Evolutionary conservation across 2,329 filamentous ascomycete genomes (phyloP), one percentile per base, ranked within the genome.

Genomic region (Talaromyces funiculosus): DNA sequence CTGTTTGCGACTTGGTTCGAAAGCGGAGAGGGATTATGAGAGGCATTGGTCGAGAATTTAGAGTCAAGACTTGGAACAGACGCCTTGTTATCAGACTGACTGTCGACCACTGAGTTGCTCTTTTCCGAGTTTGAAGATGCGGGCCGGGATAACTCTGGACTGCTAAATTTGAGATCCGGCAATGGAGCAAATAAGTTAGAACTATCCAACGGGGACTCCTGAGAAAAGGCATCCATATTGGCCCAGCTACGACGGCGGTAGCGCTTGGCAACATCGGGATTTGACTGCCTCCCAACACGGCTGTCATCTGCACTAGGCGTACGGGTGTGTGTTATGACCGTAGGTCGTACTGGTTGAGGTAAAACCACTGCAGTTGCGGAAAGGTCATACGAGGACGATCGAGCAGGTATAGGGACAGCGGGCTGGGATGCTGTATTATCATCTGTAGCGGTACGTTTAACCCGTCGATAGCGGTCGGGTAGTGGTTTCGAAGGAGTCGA

Each of bases 231-330:
- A 65, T 83, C 80, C 62, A 88, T 77, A 60, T 85, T 88, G 65
- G 90, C 90, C 77, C 95, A 84, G 75, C 92, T 97, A 66, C 92
- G 86, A 70, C 92, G 86, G 67, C 92, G 84, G 75, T 92, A 89
- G 70, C 90, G 84, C 75, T 89, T 91, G 9, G 86, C 84, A 37
- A 88, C 82, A 29, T 93, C 90, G 18, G 84, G 80, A 73, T 59
- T 61, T 80, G 85, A 67, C 81, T 79, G 62, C 45, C 68, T 70
- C 47, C 75, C 71, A 4, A 63, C 62, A 37, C 90, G 70, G 60
- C 86, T 84, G 67, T 94, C 90, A 73, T 95, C 90, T 53, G 83
- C 82, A 66, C 85, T 88, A 12, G 73, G 84, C 73, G 71, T 83
- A 75, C 78, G 83, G 78, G 68, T 81, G 80, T 73, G 86, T 72